Evolutionary conservation across 805 yeast genomes (phyloP).

Genomic region (Pichia cabralensis): DNA sequence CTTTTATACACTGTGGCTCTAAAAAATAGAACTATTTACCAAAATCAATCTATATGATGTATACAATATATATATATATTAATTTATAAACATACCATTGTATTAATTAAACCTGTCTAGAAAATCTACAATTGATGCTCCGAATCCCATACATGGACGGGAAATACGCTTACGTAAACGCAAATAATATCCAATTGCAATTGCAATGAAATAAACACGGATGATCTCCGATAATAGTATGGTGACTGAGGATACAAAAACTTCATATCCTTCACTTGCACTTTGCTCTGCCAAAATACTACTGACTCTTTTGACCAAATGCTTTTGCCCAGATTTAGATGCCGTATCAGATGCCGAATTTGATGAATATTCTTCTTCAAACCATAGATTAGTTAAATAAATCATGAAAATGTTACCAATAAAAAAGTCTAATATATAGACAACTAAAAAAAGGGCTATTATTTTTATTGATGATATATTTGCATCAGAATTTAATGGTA

Average conservation of each 20-base stretch:
- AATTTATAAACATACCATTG: too few species aligned
- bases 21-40: too few species aligned
- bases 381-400: slow-evolving; percentile 73
- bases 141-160: slow-evolving; percentile 4
- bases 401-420: slow-evolving; percentile 59
- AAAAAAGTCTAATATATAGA: slow-evolving; percentile 60
- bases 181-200: slow-evolving; percentile 29
- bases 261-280: slow-evolving; percentile 50
- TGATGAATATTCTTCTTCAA: slow-evolving; percentile 18
- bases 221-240: slow-evolving; percentile 37
- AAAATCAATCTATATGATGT: too few species aligned
- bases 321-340: background rate
- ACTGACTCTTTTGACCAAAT: slow-evolving; percentile 14
- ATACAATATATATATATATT: too few species aligned
- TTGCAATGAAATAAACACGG: slow-evolving; percentile 51
- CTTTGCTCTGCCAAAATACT: slow-evolving; percentile 37
- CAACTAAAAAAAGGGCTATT: slow-evolving; percentile 50
- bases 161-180: slow-evolving; percentile 7
- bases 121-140: slow-evolving; percentile 1
- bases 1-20: too few species aligned
- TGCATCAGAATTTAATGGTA: slow-evolving; percentile 38
- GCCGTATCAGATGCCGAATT: background rate
- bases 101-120: slow-evolving; percentile 3
- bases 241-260: slow-evolving; percentile 44
- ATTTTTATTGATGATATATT: slow-evolving; percentile 32